Conservation (phyloP, 495 filamentous ascomycete genomes). For the Cairneyella variabilis region DNA sequence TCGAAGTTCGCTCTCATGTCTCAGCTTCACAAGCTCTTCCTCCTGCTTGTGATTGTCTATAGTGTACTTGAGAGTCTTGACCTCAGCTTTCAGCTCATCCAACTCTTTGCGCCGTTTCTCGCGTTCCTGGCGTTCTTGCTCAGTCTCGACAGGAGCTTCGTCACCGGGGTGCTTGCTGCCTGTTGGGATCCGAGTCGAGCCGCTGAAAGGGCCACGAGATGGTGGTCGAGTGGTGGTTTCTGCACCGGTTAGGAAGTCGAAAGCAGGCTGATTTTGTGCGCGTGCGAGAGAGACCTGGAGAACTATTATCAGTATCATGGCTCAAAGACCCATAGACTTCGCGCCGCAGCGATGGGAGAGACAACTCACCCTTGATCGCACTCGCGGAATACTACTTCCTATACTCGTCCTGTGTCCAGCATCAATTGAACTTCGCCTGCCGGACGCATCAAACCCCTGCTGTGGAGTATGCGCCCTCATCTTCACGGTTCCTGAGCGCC, state of each 20-base stretch:
- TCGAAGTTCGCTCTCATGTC: conserved; percentile 78
- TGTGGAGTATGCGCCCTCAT: conserved; percentile 25
- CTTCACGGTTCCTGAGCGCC: background rate
- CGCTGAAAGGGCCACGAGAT: conserved; percentile 33
- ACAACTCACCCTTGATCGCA: conserved; percentile 41
- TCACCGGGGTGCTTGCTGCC: conserved; percentile 33
- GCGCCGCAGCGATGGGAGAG: background rate
- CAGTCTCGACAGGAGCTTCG: conserved; percentile 24
- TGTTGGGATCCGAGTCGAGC: conserved; percentile 19
- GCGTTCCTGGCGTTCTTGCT: conserved; percentile 15
- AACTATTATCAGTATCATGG: conserved; percentile 3
- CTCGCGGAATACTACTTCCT: conserved; percentile 22
- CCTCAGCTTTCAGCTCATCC: conserved; percentile 52
- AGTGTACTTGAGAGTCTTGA: conserved; percentile 49
- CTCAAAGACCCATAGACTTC: background rate
- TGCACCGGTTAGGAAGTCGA: conserved; percentile 57
- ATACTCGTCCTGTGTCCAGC: conserved; percentile 18
- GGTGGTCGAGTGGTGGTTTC: conserved; percentile 31
- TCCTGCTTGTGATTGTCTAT: conserved; percentile 76
- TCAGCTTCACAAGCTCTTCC: conserved; percentile 68
- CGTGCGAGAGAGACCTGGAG: conserved; percentile 35
- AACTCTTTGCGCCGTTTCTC: conserved; percentile 20
- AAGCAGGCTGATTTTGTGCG: conserved; percentile 50
- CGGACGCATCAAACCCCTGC: conserved; percentile 10
- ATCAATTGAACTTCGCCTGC: conserved; percentile 18